Base-by-base conservation (phyloP, 768 basidiomycete species). In the Termitomyces titanicus region DNA sequence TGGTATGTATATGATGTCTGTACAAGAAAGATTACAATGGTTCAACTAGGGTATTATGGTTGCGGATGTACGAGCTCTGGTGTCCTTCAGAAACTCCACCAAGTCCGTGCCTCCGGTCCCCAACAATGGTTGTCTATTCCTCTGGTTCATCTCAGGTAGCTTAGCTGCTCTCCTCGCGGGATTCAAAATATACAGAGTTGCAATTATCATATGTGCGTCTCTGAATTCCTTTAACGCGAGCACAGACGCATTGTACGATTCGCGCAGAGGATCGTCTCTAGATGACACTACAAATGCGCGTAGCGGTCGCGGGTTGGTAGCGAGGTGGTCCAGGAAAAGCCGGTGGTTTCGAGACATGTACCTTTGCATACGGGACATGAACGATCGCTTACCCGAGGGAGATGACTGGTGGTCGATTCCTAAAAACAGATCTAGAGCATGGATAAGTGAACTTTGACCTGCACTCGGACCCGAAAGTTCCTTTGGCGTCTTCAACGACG, bases 281-380 rank as follows among this genome's bases (percentile, higher is more conserved):
- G 60, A 48, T 15, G 56, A 59, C 27, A 59, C 51, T 6, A 89
- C 84, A 33, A 91, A 70, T 17, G 69, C 66, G 31, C 89, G 80
- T 12, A 92, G 71, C 0, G 85, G 81, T 1, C 85, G 79, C 3
- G 84, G 84, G 53, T 79, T 82, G 11, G 72, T 66, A 10, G 76
- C 67, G 25, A 94, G 80, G 65, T 92, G 88, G 49, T 73, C 74
- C 25, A 94, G 72, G 72, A 92, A 93, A n/a, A 80, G 72, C 25
- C 89, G 85, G 65, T 93, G 91, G 59, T 85, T 82, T 11, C 82
- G 78, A 6, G 92, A 89, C 92, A 94, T 94, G 70, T 94, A 93
- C 7, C 73, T 69, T 51, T 87, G 80, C 90, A 92, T 91, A 33
- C 86, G 79, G 47, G 80, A 73, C 53, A 92, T 78, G 65, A 91